Base-by-base conservation (phyloP, 2,329 filamentous ascomycete genomes). In the Botrytis pseudocinerea region DNA sequence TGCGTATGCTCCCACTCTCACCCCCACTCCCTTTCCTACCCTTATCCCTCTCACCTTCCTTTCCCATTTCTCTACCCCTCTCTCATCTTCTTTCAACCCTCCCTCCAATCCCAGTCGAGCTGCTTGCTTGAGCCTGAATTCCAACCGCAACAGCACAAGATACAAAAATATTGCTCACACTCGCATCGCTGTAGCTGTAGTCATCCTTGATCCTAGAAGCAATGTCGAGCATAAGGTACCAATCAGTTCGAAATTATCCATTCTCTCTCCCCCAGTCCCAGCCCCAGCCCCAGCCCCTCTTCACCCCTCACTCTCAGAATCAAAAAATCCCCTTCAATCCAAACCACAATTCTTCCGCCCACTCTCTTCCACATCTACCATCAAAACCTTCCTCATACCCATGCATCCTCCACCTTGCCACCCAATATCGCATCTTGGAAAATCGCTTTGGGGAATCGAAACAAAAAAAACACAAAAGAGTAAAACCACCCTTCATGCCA, bases 371-470 rank as follows among this genome's bases (percentile, higher is more conserved):
- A 20, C n/a, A 6, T 25, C 18, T 28, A 35, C 51, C n/a, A 40
- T n/a, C 51, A 54, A 22, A 16, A 44, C 28, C 38, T 9, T 14
- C 25, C 35, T 25, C 46, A 3, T 38, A 9, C 46, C 48, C 16
- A 63, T 28, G 25, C 60, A 63, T 28, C 60, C 14, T 40, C 60
- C 60, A 62, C 38, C 25, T n/a, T 8, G 2, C 40, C n/a, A 44
- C n/a, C n/a, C 61, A 44, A 44, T 46, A 46, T 63, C 61, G 40
- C 61, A 63, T 68, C 25, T 42, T 48, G 5, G 46, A 16, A 44
- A 68, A 42, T 57, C 64, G 48, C 25, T 68, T 28, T 42, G 64
- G 64, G 64, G 64, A 68, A 68, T 68, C 64, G 42, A 57, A 68
- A 68, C 22, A 65, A 28, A 44, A 65, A 65, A 46, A 65, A 65